phyloP scores from a whole-genome alignment of 495 filamentous ascomycete genomes.

The Neurospora hispaniola region DNA sequence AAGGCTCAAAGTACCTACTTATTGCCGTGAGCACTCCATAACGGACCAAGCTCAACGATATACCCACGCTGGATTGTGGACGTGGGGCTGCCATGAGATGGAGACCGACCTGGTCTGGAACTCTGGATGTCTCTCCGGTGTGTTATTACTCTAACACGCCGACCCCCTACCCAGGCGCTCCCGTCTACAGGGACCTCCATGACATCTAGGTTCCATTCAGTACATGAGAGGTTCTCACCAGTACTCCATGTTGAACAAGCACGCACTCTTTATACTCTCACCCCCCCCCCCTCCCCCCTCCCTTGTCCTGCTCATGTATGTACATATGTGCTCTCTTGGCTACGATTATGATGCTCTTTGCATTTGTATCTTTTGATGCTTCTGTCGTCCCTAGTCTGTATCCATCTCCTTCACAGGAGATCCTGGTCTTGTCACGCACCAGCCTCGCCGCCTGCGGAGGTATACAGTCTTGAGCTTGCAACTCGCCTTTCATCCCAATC shows the following conservation, averaged over 20 bases:
- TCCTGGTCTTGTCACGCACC: not conserved
- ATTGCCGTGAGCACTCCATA: not conserved
- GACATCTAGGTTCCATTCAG: not conserved
- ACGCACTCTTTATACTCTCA: not conserved
- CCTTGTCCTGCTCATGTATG: not conserved
- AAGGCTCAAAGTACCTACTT: not conserved
- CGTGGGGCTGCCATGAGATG: not conserved
- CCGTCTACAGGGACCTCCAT: not conserved
- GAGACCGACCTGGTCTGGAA: not conserved
- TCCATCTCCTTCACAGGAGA: not conserved
- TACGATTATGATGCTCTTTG: not conserved
- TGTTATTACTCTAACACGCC: not conserved
- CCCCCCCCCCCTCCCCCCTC: not conserved
- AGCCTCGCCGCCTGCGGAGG: not conserved
- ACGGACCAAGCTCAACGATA: not conserved
- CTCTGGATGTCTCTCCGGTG: not conserved
- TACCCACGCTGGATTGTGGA: not conserved
- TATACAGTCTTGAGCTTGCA: not conserved
- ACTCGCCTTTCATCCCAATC: not conserved
- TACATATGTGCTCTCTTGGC: not conserved
- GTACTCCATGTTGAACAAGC: not conserved
- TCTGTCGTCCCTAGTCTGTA: not conserved
- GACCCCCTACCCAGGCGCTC: not conserved
- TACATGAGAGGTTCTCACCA: not conserved
- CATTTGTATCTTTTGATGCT: not conserved